Evolutionary conservation across 192 early-diverging fungal species (phyloP).

Genomic region (Backusella liffmaniae): DNA sequence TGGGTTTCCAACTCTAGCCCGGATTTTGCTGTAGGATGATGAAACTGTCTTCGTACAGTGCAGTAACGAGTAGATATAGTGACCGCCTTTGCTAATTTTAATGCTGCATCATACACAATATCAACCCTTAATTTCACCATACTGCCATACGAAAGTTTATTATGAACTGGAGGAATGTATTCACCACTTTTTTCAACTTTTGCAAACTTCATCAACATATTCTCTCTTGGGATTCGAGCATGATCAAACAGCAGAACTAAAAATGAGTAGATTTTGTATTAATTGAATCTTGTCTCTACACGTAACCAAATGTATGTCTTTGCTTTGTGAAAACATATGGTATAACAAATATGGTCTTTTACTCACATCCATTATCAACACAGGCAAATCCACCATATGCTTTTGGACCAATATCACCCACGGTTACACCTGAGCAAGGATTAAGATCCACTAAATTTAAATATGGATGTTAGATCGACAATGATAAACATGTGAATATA

Average conservation of each 20-base stretch:
- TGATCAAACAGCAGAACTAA: conserved; percentile 62
- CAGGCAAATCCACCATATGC: conserved; percentile 58
- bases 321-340: not conserved
- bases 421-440: conserved; percentile 67
- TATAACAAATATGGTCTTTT: not conserved
- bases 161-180: conserved; percentile 64
- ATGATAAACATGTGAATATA: not conserved
- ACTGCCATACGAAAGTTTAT: conserved; percentile 72
- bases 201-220: conserved; percentile 79
- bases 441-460: conserved; percentile 51
- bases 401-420: conserved; percentile 85
- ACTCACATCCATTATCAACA: conserved; percentile 78
- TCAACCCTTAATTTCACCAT: conserved; percentile 74
- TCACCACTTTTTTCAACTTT: conserved; percentile 62
- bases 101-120: conserved; percentile 58
- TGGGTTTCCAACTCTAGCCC: conserved; percentile 46
- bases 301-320: not conserved
- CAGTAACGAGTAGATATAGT: conserved; percentile 65
- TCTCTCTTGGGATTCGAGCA: conserved; percentile 68
- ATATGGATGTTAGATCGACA: not conserved
- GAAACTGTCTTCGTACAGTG: conserved; percentile 65
- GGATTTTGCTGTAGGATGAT: conserved; percentile 24
- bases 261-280: not conserved
- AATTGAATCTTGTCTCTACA: not conserved
- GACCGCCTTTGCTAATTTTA: conserved; percentile 54